Conservation (phyloP, 2,329 filamentous ascomycete genomes). For the Aspergillus flavus region DNA sequence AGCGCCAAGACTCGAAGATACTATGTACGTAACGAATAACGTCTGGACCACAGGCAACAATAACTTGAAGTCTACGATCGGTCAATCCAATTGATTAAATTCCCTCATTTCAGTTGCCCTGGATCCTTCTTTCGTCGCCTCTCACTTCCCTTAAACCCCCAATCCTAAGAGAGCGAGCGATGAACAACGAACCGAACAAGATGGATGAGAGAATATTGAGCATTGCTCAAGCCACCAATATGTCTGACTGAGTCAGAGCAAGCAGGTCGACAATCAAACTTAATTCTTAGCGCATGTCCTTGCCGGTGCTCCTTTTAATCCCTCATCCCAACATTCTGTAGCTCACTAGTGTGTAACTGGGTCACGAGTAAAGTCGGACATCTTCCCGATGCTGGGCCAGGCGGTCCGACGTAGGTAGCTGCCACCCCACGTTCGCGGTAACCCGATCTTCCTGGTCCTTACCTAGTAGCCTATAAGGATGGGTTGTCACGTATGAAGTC, state of each 20-base stretch:
- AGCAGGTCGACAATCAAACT: background rate
- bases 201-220: background rate
- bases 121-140: background rate
- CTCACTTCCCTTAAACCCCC: too few relatives aligned
- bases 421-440: slow-evolving; percentile 7
- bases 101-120: background rate
- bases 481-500: background rate
- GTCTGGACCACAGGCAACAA: background rate
- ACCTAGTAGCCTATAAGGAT: background rate
- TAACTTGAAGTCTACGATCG: background rate
- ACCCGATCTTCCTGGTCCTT: slow-evolving; percentile 11
- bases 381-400: slow-evolving; percentile 8
- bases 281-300: background rate
- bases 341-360: background rate
- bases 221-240: background rate
- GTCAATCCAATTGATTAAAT: background rate
- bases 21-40: background rate
- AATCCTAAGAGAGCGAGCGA: background rate
- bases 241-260: background rate
- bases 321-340: background rate
- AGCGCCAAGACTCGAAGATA: background rate
- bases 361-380: slow-evolving; percentile 6
- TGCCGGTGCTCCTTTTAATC: background rate
- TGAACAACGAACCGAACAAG: background rate
- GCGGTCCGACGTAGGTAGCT: slow-evolving; percentile 3